phyloP scores from a whole-genome alignment of 768 basidiomycete genomes.

The Agaricus blazei region DNA sequence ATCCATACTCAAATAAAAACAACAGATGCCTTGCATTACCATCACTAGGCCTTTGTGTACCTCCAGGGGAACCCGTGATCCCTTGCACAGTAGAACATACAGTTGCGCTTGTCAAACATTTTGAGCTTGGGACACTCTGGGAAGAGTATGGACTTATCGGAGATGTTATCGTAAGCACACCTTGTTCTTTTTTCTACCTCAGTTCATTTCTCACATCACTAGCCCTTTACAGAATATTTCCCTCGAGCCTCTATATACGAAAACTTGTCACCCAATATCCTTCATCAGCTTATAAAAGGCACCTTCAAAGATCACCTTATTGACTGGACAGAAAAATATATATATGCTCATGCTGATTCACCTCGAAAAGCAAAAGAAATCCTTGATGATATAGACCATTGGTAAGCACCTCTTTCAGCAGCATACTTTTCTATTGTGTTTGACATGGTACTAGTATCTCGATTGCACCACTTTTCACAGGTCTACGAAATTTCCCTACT shows the following conservation, averaged over 20 bases:
- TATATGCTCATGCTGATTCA: conserved; percentile 9
- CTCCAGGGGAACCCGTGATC: not conserved
- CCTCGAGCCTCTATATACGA: conserved; percentile 29
- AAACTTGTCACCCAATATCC: conserved; percentile 23
- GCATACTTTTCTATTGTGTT: too few species aligned
- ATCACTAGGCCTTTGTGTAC: not conserved
- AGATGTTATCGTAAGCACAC: not conserved
- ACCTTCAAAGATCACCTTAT: conserved; percentile 39
- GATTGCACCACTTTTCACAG: conserved; percentile 16
- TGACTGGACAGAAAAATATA: conserved; percentile 27
- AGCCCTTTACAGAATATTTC: conserved; percentile 27
- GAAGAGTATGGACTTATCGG: conserved; percentile 2
- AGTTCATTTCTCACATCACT: not conserved
- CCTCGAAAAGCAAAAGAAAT: not conserved
- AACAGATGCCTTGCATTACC: conserved; percentile 4
- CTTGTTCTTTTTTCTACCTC: not conserved
- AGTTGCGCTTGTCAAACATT: not conserved
- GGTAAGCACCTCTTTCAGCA: not conserved
- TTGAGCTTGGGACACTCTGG: not conserved
- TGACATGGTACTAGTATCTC: conserved; percentile 13
- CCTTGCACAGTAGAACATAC: not conserved
- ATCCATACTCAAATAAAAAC: not conserved
- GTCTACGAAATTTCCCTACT: conserved; percentile 20
- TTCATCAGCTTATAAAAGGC: conserved; percentile 36
- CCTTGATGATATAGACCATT: conserved; percentile 1